Percentiles rank a stretch among this genome's conserved stretches.
phyloP scores from a whole-genome alignment of 2,329 filamentous ascomycete genomes.

The Sarocladiaceae sp. region DNA sequence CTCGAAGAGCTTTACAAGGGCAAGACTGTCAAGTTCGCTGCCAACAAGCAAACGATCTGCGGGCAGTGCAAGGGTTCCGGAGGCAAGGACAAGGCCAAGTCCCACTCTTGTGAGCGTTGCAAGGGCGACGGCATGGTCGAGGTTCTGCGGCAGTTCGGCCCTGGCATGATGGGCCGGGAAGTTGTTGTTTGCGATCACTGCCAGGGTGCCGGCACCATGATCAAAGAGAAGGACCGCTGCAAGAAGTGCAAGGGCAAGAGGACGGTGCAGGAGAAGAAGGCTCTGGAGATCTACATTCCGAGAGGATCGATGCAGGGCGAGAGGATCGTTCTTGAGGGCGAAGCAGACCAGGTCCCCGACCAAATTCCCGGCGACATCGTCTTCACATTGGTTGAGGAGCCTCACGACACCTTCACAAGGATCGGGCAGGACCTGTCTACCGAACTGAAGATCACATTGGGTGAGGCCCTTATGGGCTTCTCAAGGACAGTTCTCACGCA shows the following conservation, averaged over 20 bases:
- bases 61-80: conserved; percentile 81
- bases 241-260: conserved; percentile 97
- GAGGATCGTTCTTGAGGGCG: conserved; percentile 83
- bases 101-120: conserved; percentile 78
- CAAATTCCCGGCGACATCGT: conserved; percentile 90
- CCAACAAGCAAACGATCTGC: conserved; percentile 91
- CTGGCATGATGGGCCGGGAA: conserved; percentile 79
- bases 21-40: conserved; percentile 95
- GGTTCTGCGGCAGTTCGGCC: conserved; percentile 77
- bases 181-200: conserved; percentile 79
- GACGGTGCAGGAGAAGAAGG: conserved; percentile 84
- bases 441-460: conserved; percentile 73
- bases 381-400: conserved; percentile 78
- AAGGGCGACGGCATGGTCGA: conserved; percentile 74
- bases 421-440: conserved; percentile 81
- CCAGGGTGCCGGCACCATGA: conserved; percentile 78
- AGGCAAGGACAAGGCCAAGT: conserved; percentile 87
- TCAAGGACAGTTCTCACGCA: conserved; percentile 87
- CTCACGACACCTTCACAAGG: conserved; percentile 77
- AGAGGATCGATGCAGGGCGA: conserved; percentile 83
- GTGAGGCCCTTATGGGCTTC: conserved; percentile 84
- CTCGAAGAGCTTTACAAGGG: conserved; percentile 97
- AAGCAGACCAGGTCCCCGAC: conserved; percentile 88
- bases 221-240: conserved; percentile 95
- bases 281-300: conserved; percentile 93